These are phyloP conservation scores for Globisporangium heterothallicum DNA, from an alignment of 352 stramenopile species.

Conservation along the genomic window DNA sequence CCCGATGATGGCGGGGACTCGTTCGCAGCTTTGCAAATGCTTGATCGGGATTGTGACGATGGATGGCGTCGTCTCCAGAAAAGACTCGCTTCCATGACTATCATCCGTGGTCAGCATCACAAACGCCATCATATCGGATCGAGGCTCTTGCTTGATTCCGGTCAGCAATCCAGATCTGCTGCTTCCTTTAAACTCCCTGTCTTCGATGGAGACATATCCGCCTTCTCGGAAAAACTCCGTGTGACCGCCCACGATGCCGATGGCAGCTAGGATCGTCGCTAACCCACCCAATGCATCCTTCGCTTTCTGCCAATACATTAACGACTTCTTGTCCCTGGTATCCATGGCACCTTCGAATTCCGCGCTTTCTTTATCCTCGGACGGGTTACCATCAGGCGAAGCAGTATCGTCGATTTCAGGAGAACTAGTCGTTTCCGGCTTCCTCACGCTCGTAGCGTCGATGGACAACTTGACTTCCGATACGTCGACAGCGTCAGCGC, in stretches of 20 bases:
- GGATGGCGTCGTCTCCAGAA: constrained; percentile 1
- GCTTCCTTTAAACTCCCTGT: constrained; percentile 25
- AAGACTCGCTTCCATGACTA: background rate
- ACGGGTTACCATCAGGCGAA: background rate
- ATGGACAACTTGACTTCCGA: constrained; percentile 17
- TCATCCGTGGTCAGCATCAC: constrained; percentile 10
- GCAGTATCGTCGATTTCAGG: constrained; percentile 53
- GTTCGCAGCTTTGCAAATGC: constrained; percentile 56
- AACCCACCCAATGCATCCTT: constrained; percentile 64
- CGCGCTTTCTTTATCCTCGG: background rate
- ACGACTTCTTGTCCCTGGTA: constrained; percentile 57
- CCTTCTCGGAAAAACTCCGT: constrained; percentile 69
- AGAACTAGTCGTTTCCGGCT: constrained; percentile 47
- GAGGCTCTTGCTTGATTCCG: constrained; percentile 35
- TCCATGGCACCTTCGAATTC: constrained; percentile 17
- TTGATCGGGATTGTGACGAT: constrained; percentile 35
- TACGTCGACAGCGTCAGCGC: constrained; percentile 17
- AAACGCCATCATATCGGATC: constrained; percentile 30
- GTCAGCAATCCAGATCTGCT: constrained; percentile 23
- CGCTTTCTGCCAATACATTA: constrained; percentile 69
- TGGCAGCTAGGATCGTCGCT: constrained; percentile 49
- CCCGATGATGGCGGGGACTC: constrained; percentile 61
- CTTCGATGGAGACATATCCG: constrained; percentile 45
- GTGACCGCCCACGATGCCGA: constrained; percentile 70
- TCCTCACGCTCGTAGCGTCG: constrained; percentile 29